A percentile compares a stretch with the other conserved stretches of the same genome.
Conservation (phyloP, 2,329 filamentous ascomycete genomes). For the Daldinia eschscholtzii region DNA sequence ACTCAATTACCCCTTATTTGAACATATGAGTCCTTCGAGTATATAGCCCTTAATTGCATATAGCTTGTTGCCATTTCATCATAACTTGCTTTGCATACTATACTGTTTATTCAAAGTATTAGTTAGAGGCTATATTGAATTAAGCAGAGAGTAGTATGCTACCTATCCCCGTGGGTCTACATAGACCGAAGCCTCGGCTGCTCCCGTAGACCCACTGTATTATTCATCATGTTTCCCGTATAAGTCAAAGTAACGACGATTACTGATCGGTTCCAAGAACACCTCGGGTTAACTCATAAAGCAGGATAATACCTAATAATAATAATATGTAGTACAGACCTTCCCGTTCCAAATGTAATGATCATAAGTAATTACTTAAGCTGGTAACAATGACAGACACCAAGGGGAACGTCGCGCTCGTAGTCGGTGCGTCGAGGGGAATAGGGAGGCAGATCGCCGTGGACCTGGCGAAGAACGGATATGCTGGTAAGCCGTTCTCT, state of each 20-base stretch:
- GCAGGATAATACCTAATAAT: too few relatives aligned
- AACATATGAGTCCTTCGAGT: slow-evolving; percentile 14
- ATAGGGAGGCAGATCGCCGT: slow-evolving; percentile 86
- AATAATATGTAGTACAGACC: slow-evolving; percentile 20
- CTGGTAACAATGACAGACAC: slow-evolving; percentile 18
- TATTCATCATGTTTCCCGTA: slow-evolving; percentile 4
- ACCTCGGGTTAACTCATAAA: slow-evolving; percentile 3
- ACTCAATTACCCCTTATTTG: slow-evolving; percentile 28
- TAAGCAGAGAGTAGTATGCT: neutral
- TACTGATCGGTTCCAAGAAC: slow-evolving; percentile 36
- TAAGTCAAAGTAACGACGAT: slow-evolving; percentile 15
- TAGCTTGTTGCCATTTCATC: neutral
- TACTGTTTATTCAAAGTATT: neutral
- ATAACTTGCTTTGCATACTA: neutral
- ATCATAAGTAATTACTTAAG: too few relatives aligned
- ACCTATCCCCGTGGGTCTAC: neutral
- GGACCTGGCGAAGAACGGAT: slow-evolving; percentile 78
- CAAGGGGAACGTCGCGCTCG: slow-evolving; percentile 70
- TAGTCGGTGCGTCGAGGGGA: slow-evolving; percentile 82
- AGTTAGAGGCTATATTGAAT: neutral
- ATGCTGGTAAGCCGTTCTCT: slow-evolving; percentile 66
- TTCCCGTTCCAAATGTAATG: neutral
- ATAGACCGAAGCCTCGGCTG: slow-evolving; percentile 30
- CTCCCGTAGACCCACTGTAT: slow-evolving; percentile 27
- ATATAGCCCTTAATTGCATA: slow-evolving; percentile 26